Base-by-base conservation (phyloP, 495 filamentous ascomycete species). In the Polyplosphaeria fusca region DNA sequence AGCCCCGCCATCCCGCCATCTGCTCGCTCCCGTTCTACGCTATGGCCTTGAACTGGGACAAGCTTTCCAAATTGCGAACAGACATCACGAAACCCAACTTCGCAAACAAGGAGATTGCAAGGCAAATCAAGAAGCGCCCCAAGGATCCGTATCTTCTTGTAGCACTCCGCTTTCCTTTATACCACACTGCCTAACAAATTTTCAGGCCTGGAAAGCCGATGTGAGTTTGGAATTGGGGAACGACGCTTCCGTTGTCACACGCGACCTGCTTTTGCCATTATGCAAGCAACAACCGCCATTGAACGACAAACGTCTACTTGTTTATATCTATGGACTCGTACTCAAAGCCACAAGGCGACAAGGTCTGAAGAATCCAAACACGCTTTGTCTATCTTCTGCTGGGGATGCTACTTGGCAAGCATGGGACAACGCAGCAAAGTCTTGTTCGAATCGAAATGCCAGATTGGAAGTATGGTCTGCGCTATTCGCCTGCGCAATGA, bases 11-110 rank as follows among this genome's bases (percentile, higher is more conserved):
- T n/a, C n/a, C n/a, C n/a, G n/a, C n/a, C n/a, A n/a, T n/a, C n/a
- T n/a, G n/a, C n/a, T n/a, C n/a, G n/a, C n/a, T n/a, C n/a, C n/a
- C n/a, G n/a, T n/a, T n/a, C n/a, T n/a, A n/a, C 47, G 47, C 37
- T 25, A 60, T 60, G 57, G 50, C 49, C 5, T 22, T 39, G 12
- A 53, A 53, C 49, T 53, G 48, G 49, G 57, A 60, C 3, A 60
- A 49, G 35, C 44, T 53, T n/a, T 19, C 16, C 32, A 50, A 49
- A 26, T 24, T 32, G 4, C 27, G 38, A 44, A 26, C 38, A 4
- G 45, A 55, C 25, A 44, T 49, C 18, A 43, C 44, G 9, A 55
- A 55, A 20, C 50, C 58, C 13, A 61, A 61, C 44, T 46, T 44
- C 38, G 58, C 58, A 3, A 19, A 38, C 9, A 28, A 43, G 16